Base-by-base conservation (phyloP, 805 yeast species). In the Debaryomyces hansenii region DNA sequence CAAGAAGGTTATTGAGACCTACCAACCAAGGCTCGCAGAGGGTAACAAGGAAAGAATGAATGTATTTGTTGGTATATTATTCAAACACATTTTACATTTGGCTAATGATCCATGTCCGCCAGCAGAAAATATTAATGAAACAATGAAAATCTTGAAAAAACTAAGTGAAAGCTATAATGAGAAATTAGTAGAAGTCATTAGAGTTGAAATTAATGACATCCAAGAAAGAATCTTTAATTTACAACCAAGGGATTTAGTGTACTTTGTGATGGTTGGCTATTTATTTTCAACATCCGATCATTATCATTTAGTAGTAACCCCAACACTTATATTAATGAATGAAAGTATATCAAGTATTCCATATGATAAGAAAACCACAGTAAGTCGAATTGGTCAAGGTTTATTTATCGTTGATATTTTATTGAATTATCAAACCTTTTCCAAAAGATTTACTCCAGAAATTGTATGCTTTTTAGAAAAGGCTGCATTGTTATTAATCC, bases 221-320 rank as follows among this genome's bases (percentile, higher is more conserved):
- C 90, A 83, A 60, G 65, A 63, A 29, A 74, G 85, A 49, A 73
- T 86, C 21, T n/a, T 18, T 48, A 14, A 24, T 9, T 43, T 59
- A 15, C 29, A 29, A 31, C 54, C 55, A 45, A 49, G 61, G 46
- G 96, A 90, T 59, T 66, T 90, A 48, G 66, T 88, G 5, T 79
- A 86, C 49, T 87, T 85, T 58, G 74, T 83, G 0, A 56, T 90
- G 4, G 74, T 91, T 47, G 97, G 97, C 5, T 72, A 77, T 44
- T 62, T 90, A 4, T 94, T 87, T 60, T 91, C 99, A 0, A 90
- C 97, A 0, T 94, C 99, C 0, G 99, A 94, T 72, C 91, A 90
- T 61, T 92, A 87, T 67, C 99, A 94, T 72, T 74, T 90, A 48
- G 86, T 94, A 9, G 91, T 84, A 4, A 91, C 97, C 0, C 96